Conservation (phyloP, 2,329 filamentous ascomycete genomes). For the Coleophoma crateriformis region DNA sequence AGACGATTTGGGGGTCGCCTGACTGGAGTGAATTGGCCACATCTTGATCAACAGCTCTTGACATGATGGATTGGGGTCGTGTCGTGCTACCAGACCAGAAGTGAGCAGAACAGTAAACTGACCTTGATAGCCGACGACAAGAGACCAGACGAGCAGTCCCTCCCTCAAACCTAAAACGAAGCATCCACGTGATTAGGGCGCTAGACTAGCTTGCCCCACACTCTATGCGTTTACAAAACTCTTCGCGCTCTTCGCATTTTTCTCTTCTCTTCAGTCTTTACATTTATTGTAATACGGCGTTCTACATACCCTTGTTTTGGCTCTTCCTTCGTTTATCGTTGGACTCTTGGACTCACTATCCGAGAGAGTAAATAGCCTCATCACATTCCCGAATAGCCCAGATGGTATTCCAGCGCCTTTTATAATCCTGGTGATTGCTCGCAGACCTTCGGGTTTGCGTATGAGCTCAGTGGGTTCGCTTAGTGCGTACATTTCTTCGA, state of each 20-base stretch:
- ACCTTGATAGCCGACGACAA: background rate
- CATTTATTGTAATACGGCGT: conserved; percentile 11
- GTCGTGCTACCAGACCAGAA: background rate
- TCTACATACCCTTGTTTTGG: conserved; percentile 23
- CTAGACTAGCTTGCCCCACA: background rate
- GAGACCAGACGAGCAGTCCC: too few relatives aligned
- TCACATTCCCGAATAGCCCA: conserved; percentile 23
- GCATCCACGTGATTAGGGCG: background rate
- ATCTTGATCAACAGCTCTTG: conserved; percentile 21
- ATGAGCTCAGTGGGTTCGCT: conserved; percentile 23
- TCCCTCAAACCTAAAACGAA: background rate
- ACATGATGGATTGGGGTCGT: conserved; percentile 12
- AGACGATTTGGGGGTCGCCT: conserved; percentile 10
- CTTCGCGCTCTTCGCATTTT: background rate
- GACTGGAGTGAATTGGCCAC: conserved; percentile 6
- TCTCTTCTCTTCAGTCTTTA: conserved; percentile 15
- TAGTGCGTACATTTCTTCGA: conserved; percentile 20
- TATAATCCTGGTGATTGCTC: conserved; percentile 24
- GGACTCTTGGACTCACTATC: conserved; percentile 10
- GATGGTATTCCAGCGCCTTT: conserved; percentile 20
- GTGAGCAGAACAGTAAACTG: background rate
- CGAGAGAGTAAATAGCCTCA: conserved; percentile 15
- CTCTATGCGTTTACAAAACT: too few relatives aligned
- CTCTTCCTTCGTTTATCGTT: conserved; percentile 17
- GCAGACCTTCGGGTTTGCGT: conserved; percentile 1